These are phyloP conservation scores for Boletus austroedulis DNA, from an alignment of 1,284 basidiomycete genomes.

Conservation along the genomic window DNA sequence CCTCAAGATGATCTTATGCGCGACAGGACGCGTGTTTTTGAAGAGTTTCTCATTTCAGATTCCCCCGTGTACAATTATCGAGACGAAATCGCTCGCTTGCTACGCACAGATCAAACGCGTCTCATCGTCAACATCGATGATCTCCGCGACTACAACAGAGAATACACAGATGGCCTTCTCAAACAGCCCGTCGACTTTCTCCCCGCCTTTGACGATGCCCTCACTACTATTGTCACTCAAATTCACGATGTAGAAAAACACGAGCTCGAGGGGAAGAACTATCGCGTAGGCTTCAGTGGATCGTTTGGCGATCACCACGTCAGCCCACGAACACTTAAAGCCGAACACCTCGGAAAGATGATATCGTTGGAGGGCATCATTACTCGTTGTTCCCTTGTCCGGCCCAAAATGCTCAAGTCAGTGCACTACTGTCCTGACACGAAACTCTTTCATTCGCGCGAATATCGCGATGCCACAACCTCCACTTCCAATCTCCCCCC, in stretches of 20 bases:
- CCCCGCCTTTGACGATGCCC: slow-evolving; percentile 90
- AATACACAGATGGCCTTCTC: slow-evolving; percentile 79
- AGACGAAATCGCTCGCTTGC: slow-evolving; percentile 83
- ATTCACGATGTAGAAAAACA: slow-evolving; percentile 82
- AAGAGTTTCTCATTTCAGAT: slow-evolving; percentile 84
- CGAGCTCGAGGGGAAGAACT: slow-evolving; percentile 75
- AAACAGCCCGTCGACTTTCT: slow-evolving; percentile 87
- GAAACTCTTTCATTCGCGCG: slow-evolving; percentile 79
- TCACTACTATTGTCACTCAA: slow-evolving; percentile 72
- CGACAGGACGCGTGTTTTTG: slow-evolving; percentile 77
- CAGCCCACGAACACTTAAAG: slow-evolving; percentile 89
- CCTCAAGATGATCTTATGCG: slow-evolving; percentile 71
- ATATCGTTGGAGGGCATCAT: slow-evolving; percentile 98
- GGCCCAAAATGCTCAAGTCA: slow-evolving; percentile 97
- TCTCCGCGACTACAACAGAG: slow-evolving; percentile 89
- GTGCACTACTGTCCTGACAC: slow-evolving; percentile 94
- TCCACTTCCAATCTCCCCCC: slow-evolving; percentile 83
- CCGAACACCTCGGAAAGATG: slow-evolving; percentile 91
- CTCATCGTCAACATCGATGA: slow-evolving; percentile 97
- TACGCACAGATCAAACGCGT: slow-evolving; percentile 81
- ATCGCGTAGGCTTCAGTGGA: slow-evolving; percentile 91
- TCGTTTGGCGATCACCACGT: slow-evolving; percentile 99
- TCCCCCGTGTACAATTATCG: slow-evolving; percentile 80
- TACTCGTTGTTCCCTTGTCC: slow-evolving; percentile 95
- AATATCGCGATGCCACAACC: slow-evolving; percentile 92